phyloP scores from a whole-genome alignment of 2,329 filamentous ascomycete species.

The Cadophora luteo-olivacea region DNA sequence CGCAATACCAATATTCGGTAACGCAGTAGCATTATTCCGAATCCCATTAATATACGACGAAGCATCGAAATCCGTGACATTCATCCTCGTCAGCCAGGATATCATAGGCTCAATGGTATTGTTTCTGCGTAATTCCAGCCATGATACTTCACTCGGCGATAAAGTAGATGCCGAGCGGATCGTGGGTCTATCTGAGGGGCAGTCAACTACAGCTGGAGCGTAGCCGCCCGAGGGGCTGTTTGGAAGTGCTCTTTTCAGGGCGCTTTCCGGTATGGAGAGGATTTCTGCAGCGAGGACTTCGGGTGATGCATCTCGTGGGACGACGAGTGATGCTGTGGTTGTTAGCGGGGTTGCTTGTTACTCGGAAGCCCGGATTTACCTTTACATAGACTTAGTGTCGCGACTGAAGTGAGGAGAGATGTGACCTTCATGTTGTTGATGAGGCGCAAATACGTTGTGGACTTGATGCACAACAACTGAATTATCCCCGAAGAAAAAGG shows the following conservation, averaged over 20 bases:
- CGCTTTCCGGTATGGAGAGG: constrained; percentile 33
- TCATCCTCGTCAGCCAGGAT: constrained; percentile 72
- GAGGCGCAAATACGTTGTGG: neutral
- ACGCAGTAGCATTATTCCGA: constrained; percentile 58
- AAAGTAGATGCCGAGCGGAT: constrained; percentile 69
- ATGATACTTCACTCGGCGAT: constrained; percentile 73
- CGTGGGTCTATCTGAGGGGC: constrained; percentile 71
- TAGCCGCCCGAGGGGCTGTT: constrained; percentile 66
- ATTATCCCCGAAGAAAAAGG: neutral
- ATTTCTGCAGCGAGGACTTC: constrained; percentile 37
- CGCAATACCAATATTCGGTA: constrained; percentile 77
- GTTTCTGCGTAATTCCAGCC: constrained; percentile 74
- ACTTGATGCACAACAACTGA: neutral
- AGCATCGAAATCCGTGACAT: constrained; percentile 82
- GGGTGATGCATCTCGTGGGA: constrained; percentile 38
- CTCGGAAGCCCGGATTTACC: constrained; percentile 5
- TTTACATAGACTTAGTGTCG: constrained; percentile 16
- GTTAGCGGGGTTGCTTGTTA: constrained; percentile 12
- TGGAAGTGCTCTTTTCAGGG: constrained; percentile 41
- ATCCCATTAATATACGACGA: constrained; percentile 70
- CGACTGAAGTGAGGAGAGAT: constrained; percentile 10
- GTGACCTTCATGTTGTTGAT: constrained; percentile 12
- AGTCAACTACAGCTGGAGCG: constrained; percentile 70
- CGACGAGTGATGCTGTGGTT: constrained; percentile 19
- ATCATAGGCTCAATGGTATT: constrained; percentile 79